These are phyloP conservation scores for Leucoagaricus sp. DNA, from an alignment of 1,284 basidiomycete genomes.

Conservation along the genomic window DNA sequence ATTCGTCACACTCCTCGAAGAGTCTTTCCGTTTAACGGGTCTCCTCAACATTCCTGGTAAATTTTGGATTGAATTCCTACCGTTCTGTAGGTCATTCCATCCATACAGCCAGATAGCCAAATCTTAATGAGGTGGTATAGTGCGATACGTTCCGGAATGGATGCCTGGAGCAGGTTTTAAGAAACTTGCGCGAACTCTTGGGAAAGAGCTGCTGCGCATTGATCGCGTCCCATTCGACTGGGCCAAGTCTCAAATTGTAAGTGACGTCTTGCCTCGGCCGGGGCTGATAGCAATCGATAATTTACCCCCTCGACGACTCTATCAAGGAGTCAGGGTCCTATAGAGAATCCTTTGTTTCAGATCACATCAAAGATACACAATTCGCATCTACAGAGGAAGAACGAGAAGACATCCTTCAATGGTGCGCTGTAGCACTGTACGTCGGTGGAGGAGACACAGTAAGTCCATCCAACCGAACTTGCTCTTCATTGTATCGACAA, in stretches of 20 bases:
- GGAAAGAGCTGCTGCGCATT: slow-evolving; percentile 18
- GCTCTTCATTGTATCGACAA: neutral
- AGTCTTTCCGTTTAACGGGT: slow-evolving; percentile 20
- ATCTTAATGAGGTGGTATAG: neutral
- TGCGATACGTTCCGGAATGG: neutral
- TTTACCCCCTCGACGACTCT: no score
- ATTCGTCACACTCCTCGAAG: slow-evolving; percentile 33
- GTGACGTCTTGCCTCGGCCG: slow-evolving; percentile 8
- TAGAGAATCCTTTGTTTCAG: neutral
- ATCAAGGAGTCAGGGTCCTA: neutral
- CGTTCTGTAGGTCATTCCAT: slow-evolving; percentile 6
- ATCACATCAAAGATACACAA: slow-evolving; percentile 19
- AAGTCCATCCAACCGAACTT: neutral
- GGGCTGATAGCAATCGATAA: neutral
- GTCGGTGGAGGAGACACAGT: slow-evolving; percentile 50
- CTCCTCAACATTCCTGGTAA: slow-evolving; percentile 21
- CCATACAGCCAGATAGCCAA: neutral
- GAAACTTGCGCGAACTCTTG: neutral
- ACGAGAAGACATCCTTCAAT: slow-evolving; percentile 32
- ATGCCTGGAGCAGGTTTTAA: neutral
- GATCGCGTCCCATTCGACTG: slow-evolving; percentile 31
- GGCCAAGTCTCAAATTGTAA: slow-evolving; percentile 35
- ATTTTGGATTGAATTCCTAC: slow-evolving; percentile 29
- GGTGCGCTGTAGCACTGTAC: slow-evolving; percentile 36
- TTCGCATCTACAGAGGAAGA: slow-evolving; percentile 23